Evolutionary conservation across 2,329 filamentous ascomycete genomes (phyloP).

Genomic region (Volutella citrinella): DNA sequence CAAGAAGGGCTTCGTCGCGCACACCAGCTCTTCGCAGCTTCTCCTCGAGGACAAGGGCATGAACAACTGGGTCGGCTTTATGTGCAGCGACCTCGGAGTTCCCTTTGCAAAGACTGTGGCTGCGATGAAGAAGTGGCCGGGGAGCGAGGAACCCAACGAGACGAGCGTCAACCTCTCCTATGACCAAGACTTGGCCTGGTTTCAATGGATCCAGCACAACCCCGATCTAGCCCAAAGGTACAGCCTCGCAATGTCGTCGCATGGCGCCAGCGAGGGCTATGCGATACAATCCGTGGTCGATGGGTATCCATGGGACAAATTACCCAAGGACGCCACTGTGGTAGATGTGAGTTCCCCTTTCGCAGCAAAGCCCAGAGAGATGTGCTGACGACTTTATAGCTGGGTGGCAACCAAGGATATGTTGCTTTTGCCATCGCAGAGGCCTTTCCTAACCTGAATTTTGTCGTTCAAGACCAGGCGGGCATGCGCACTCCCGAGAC

Average conservation of each 20-base stretch:
- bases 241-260: constrained; percentile 30
- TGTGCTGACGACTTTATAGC: constrained; percentile 6
- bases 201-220: constrained; percentile 27
- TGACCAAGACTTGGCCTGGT: constrained; percentile 21
- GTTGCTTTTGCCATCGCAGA: constrained; percentile 22
- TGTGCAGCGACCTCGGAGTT: constrained; percentile 29
- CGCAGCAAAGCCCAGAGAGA: too few relatives aligned
- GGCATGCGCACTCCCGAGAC: constrained; percentile 28
- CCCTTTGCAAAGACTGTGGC: constrained; percentile 28
- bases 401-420: constrained; percentile 22
- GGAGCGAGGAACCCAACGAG: constrained; percentile 32
- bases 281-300: neutral
- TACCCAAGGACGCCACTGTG: constrained; percentile 20
- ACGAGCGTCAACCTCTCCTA: constrained; percentile 31
- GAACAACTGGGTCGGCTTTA: constrained; percentile 29
- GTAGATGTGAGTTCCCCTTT: constrained; percentile 23
- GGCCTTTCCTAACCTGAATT: constrained; percentile 26
- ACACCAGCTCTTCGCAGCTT: constrained; percentile 33
- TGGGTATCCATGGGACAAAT: too few relatives aligned
- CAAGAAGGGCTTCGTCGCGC: constrained; percentile 33
- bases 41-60: constrained; percentile 26
- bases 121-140: constrained; percentile 35
- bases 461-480: constrained; percentile 48
- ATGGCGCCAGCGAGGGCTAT: constrained; percentile 21
- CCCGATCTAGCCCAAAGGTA: constrained; percentile 24